A percentile compares a stretch with the other conserved stretches of the same genome.
These are phyloP conservation scores for Teratosphaeria viscida DNA, from an alignment of 2,329 filamentous ascomycete genomes.

Conservation along the genomic window DNA sequence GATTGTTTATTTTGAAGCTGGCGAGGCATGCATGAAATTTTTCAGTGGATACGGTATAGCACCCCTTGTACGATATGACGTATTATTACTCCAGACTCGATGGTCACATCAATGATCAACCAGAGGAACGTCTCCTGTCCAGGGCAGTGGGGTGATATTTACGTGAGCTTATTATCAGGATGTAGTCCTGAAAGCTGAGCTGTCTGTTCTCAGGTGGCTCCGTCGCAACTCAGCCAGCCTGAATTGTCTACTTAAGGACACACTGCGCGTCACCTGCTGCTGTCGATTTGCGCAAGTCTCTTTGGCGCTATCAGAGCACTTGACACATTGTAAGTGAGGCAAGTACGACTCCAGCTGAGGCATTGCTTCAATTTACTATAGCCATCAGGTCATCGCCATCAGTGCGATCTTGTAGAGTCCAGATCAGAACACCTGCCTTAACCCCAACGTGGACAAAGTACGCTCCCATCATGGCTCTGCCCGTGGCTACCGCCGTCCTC, in stretches of 20 bases:
- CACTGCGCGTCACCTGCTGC: too few species aligned
- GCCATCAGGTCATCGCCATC: not conserved
- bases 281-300: too few species aligned
- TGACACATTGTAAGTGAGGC: too few species aligned
- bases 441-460: not conserved
- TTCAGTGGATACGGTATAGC: slow-evolving; percentile 1
- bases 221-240: too few species aligned
- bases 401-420: not conserved
- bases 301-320: too few species aligned
- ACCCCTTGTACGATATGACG: not conserved
- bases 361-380: not conserved
- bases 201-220: too few species aligned
- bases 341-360: too few species aligned
- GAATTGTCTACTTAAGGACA: too few species aligned
- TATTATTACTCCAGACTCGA: not conserved
- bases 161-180: not conserved
- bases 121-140: not conserved
- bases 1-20: not conserved
- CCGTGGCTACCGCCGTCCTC: not conserved
- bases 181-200: too few species aligned
- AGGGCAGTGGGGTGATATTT: not conserved
- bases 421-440: not conserved
- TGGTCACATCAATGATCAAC: not conserved
- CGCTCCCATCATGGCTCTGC: not conserved
- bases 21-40: not conserved